Percentiles rank a stretch among this genome's conserved stretches.
Conservation (phyloP, 2,329 filamentous ascomycete species). For the Metarhizium anisopliae region DNA sequence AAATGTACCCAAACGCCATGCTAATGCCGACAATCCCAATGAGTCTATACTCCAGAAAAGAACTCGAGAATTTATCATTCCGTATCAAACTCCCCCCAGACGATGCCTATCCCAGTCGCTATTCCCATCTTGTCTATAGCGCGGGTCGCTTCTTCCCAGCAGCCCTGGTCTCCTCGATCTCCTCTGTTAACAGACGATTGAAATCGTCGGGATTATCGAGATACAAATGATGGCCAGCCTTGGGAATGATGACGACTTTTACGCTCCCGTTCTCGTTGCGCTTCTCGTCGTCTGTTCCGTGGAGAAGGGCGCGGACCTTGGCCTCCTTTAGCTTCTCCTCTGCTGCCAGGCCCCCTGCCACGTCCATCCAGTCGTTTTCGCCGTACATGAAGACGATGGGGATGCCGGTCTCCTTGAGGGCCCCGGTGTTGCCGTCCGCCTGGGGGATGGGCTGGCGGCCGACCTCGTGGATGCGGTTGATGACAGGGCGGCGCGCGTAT, state of each 20-base stretch:
- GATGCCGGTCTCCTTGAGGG: slow-evolving; percentile 51
- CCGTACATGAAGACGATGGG: slow-evolving; percentile 94
- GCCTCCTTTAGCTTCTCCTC: slow-evolving; percentile 69
- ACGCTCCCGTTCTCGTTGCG: slow-evolving; percentile 67
- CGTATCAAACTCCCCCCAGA: background rate
- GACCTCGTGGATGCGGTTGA: slow-evolving; percentile 77
- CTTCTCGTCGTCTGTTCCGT: slow-evolving; percentile 59
- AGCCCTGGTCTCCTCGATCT: slow-evolving; percentile 41
- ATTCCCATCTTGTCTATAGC: background rate
- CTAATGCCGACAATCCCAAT: background rate
- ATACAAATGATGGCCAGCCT: slow-evolving; percentile 52
- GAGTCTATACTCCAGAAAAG: too few species aligned
- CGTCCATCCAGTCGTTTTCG: slow-evolving; percentile 98
- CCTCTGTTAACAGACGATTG: slow-evolving; percentile 42
- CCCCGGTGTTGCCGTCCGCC: slow-evolving; percentile 13
- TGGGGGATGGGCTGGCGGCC: slow-evolving; percentile 56
- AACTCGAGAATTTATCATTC: too few species aligned
- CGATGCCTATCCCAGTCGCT: background rate
- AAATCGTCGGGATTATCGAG: slow-evolving; percentile 51
- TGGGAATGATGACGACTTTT: slow-evolving; percentile 68
- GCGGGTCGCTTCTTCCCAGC: slow-evolving; percentile 10
- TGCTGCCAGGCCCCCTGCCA: slow-evolving; percentile 72
- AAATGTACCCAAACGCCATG: background rate
- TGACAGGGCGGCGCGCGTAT: slow-evolving; percentile 79
- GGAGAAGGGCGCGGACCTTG: slow-evolving; percentile 47